phyloP scores from a whole-genome alignment of 345 rosid species.

The Linum usitatissimum region DNA sequence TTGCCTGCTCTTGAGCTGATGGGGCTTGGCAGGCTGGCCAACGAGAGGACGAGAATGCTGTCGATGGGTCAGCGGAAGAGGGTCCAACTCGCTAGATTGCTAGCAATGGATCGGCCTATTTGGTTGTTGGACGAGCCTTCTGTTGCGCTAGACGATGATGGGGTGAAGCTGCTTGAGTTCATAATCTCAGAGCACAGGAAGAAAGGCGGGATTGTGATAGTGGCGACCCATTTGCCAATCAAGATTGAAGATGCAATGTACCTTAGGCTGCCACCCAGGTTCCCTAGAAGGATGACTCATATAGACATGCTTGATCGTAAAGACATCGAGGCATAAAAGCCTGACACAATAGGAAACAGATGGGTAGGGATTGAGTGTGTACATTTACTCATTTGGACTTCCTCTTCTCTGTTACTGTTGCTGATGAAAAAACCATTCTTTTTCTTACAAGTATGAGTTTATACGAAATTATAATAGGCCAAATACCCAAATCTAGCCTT shows the following conservation, averaged over 20 bases:
- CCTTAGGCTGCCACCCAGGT: slow-evolving; percentile 70
- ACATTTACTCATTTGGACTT: too few relatives aligned
- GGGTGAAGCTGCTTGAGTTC: slow-evolving; percentile 61
- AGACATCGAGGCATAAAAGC: slow-evolving; percentile 26
- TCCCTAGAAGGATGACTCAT: slow-evolving; percentile 70
- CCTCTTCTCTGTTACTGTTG: too few relatives aligned
- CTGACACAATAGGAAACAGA: too few relatives aligned
- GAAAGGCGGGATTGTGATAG: slow-evolving; percentile 70
- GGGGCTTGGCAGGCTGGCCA: slow-evolving; percentile 75
- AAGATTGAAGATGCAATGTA: slow-evolving; percentile 73
- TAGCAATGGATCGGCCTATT: slow-evolving; percentile 37
- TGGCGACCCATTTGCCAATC: slow-evolving; percentile 80
- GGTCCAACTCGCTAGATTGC: background rate
- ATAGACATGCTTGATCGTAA: slow-evolving; percentile 69
- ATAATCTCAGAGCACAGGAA: slow-evolving; percentile 66
- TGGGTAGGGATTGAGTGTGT: too few relatives aligned
- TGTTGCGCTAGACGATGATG: slow-evolving; percentile 74
- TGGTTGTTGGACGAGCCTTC: slow-evolving; percentile 90
- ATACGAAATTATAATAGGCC: too few relatives aligned
- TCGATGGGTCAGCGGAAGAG: slow-evolving; percentile 87
- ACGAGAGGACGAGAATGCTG: slow-evolving; percentile 67
- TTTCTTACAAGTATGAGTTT: too few relatives aligned
- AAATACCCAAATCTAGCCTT: too few relatives aligned
- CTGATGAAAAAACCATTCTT: too few relatives aligned
- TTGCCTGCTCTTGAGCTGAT: slow-evolving; percentile 69